phyloP scores from a whole-genome alignment of 2,329 filamentous ascomycete species.

The Ophiostoma quercus region DNA sequence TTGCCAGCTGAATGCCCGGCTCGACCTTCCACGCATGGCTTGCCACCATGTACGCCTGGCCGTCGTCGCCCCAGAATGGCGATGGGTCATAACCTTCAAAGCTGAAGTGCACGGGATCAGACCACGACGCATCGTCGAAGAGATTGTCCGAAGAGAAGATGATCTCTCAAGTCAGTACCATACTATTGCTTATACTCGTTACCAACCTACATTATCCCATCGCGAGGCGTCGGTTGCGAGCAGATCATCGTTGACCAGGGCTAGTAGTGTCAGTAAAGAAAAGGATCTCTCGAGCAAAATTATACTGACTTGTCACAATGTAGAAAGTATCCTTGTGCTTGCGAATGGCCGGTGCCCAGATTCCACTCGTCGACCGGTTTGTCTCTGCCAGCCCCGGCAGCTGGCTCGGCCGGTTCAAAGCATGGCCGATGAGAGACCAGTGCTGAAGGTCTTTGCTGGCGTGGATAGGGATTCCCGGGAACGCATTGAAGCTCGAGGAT shows the following conservation, averaged over 20 bases:
- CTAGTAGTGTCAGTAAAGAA: not conserved
- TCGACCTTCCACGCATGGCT: not conserved
- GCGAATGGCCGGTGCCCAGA: not conserved
- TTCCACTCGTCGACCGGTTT: not conserved
- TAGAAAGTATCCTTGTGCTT: not conserved
- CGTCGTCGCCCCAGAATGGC: not conserved
- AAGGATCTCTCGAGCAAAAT: rapidly evolving
- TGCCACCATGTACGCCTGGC: not conserved
- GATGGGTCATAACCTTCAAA: not conserved
- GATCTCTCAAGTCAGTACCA: not conserved
- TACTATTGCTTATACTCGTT: not conserved
- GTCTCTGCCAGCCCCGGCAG: not conserved
- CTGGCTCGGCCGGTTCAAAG: not conserved
- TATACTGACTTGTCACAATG: not conserved
- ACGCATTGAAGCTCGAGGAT: not conserved
- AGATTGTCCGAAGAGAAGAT: not conserved
- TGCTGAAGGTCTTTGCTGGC: not conserved
- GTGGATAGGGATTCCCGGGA: not conserved
- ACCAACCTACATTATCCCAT: not conserved
- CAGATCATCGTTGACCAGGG: not conserved
- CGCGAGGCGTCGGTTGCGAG: not conserved
- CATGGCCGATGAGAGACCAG: not conserved
- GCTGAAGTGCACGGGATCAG: not conserved
- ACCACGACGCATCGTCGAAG: not conserved
- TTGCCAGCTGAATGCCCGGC: not conserved